Evolutionary conservation across 1,284 basidiomycete species (phyloP), one percentile per base, ranked within the genome.

Genomic region (Lignosus rhinocerotis): DNA sequence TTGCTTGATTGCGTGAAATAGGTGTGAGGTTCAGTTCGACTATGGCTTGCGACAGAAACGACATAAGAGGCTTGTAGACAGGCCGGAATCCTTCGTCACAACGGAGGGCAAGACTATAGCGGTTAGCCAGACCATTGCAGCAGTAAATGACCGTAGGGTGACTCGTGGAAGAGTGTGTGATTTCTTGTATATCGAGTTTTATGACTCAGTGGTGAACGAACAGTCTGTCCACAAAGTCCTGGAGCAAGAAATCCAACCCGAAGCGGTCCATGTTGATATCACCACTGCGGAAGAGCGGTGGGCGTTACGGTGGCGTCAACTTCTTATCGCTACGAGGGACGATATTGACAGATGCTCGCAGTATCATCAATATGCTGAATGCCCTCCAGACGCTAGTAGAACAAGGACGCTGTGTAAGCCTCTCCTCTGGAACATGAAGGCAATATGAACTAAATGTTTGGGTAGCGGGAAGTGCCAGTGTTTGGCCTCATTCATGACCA

Each of bases 21-120:
- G 88, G 88, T 90, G 88, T 67, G 88, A 90, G 67, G 78, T 93
- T 55, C 91, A 94, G 69, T 86, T 83, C 68, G 88, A 91, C 61
- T 92, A 92, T 66, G 82, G 86, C 2, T 75, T 91, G 31, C 80
- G 82, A 30, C 84, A 86, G 62, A 75, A 78, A 54, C 81, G 90
- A 7, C 77, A 76, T 51, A 76, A 76, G 43, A 84, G 82, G 5
- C 67, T 88, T 0, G 73, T 75, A 11, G 59, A 78, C 17, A 80
- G 92, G 39, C 90, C 91, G 0, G 64, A 72, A 6, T 75, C 80
- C 0, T 92, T 95, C 65, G 73, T 74, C 1, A 83, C 88, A 3
- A 75, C 78, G 4, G 72, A 76, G 34, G 93, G 93, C 2, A 91
- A 89, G 59, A 76, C 77, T 32, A 93, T 95, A 57, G 63, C 66